phyloP scores from a whole-genome alignment of 257 asterid genomes.

The Primulina tabacum region DNA sequence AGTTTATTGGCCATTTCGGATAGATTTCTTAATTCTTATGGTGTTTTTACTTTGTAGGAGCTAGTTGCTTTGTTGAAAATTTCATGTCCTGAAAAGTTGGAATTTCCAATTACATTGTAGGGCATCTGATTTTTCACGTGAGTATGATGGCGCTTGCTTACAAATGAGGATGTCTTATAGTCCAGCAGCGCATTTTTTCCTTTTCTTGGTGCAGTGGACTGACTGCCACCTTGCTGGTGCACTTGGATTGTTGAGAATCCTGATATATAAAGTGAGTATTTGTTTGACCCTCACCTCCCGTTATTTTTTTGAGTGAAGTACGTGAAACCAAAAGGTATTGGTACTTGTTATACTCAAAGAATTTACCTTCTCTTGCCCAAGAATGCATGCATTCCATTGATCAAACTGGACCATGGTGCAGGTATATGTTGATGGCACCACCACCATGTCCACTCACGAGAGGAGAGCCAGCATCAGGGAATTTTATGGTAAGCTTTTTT shows the following conservation, averaged over 20 bases:
- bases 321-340: background rate
- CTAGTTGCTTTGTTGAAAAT: background rate
- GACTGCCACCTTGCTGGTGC: conserved; percentile 95
- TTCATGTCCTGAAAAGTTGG: background rate
- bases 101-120: conserved; percentile 35
- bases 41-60: background rate
- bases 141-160: conserved; percentile 88
- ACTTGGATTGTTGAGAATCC: conserved; percentile 83
- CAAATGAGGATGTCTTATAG: conserved; percentile 97
- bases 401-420: conserved; percentile 26
- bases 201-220: conserved; percentile 92
- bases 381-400: conserved; percentile 1
- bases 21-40: background rate
- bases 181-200: conserved; percentile 90
- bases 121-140: conserved; percentile 84
- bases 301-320: background rate
- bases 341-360: background rate
- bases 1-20: background rate
- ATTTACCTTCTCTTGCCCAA: background rate
- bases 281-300: background rate
- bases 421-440: conserved; percentile 96
- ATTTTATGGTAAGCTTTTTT: conserved; percentile 70
- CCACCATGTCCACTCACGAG: conserved; percentile 91
- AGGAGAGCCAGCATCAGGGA: conserved; percentile 93
- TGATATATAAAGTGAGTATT: conserved; percentile 72